Base-by-base conservation (phyloP, 1,284 basidiomycete species). In the Apiotrichum gracile region DNA sequence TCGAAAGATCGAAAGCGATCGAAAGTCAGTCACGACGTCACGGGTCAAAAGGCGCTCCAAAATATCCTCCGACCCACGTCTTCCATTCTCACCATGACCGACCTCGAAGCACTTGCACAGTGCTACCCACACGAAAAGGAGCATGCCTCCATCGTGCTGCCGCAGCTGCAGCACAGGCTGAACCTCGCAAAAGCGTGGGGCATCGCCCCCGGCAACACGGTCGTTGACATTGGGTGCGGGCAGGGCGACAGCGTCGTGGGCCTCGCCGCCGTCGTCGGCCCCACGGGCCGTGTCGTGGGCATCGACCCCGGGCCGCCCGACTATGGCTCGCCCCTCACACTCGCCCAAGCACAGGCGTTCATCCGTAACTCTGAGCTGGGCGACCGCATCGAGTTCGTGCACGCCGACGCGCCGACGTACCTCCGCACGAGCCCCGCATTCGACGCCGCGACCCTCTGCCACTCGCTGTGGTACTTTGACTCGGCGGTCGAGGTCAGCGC, bases 401-500 rank as follows among this genome's bases (percentile, higher is more conserved):
- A 14, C 31, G 31, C 31, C 12, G 3, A 16, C 24, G 25, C 47
- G 24, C 34, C 22, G 41, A 17, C 38, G 16, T 17, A 29, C 33
- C 17, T 29, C 7, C 16, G 12, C 9, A 13, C 31, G 4, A 3
- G 12, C 9, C 12, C 34, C 9, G 27, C 27, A 14, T 31, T 31
- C 31, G 31, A 31, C 9, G 31, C 31, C 5, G 31, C 31, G 31
- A 37, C 37, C 13, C 51, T 52, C 24, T 37, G 35, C 25, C 51
- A 52, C 25, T 52, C 35, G 6, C 29, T 47, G 25, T 52, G 51
- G 51, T 52, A 52, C 26, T 52, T 52, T 13, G 34, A 41, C n/a
- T 42, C 45, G n/a, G 33, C 45, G 1, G 25, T 7, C 3, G 40
- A 31, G 1, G 33, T 52, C 5, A 8, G 10, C 5, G 16, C 7